Conservation (phyloP, 1,284 basidiomycete species). For the Ganoderma lucidum region DNA sequence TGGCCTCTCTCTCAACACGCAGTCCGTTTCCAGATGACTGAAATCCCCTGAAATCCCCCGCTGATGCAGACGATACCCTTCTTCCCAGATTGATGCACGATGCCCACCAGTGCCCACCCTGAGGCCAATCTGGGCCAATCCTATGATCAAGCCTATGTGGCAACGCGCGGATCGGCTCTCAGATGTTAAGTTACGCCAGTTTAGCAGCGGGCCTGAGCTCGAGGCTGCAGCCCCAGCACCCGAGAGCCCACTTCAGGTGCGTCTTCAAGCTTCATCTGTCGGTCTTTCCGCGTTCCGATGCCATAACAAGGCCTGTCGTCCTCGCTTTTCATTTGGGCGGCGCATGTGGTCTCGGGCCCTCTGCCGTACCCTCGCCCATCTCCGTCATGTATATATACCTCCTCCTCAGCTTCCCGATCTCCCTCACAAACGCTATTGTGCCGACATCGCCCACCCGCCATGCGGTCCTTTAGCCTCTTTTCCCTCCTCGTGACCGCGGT, state of each 20-base stretch:
- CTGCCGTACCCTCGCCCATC: conserved; percentile 20
- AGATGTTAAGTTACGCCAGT: neutral
- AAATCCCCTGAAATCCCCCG: neutral
- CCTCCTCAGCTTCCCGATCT: neutral
- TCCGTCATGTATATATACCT: conserved; percentile 32
- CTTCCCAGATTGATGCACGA: neutral
- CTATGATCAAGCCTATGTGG: neutral
- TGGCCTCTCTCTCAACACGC: neutral
- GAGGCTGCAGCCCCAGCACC: neutral
- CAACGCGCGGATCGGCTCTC: neutral
- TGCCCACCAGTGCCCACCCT: neutral
- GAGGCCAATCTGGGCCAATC: neutral
- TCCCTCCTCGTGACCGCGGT: conserved; percentile 35
- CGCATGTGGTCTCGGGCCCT: conserved; percentile 17
- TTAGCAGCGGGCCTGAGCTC: neutral
- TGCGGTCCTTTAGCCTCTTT: conserved; percentile 34
- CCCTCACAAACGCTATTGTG: conserved; percentile 18
- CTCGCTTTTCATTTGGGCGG: conserved; percentile 3
- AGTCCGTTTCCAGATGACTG: neutral
- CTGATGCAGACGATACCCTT: neutral
- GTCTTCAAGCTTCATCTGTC: neutral
- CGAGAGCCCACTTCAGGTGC: neutral
- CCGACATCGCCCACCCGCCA: conserved; percentile 25
- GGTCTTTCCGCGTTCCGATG: neutral
- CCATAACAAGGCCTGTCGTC: neutral